A percentile compares a stretch with the other conserved stretches of the same genome.
phyloP scores from a whole-genome alignment of 1,284 basidiomycete genomes.

The Tilletiaria anomala region DNA sequence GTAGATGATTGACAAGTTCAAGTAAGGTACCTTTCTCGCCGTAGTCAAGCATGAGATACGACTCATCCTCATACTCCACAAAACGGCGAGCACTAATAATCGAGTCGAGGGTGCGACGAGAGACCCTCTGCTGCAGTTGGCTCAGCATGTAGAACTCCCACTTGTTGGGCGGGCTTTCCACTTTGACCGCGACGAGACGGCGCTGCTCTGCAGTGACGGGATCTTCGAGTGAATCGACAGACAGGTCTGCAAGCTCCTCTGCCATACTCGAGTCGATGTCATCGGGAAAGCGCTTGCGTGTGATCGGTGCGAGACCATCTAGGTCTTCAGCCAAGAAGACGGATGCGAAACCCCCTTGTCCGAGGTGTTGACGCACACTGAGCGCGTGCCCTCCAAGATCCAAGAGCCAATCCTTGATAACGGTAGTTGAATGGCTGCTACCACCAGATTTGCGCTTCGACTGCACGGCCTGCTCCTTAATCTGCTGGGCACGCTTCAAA shows the following conservation, averaged over 20 bases:
- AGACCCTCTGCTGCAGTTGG: conserved; percentile 51
- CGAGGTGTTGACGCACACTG: conserved; percentile 67
- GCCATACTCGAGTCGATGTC: background rate
- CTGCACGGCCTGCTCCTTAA: too few relatives aligned
- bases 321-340: conserved; percentile 61
- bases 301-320: conserved; percentile 14
- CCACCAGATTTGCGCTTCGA: conserved; percentile 2
- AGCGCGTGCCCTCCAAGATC: conserved; percentile 47
- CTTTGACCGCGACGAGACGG: conserved; percentile 67
- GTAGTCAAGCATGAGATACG: conserved; percentile 73
- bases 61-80: conserved; percentile 53
- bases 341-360: conserved; percentile 89
- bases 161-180: conserved; percentile 69
- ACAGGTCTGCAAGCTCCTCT: background rate
- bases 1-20: conserved; percentile 66
- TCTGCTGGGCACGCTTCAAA: too few relatives aligned
- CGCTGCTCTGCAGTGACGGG: conserved; percentile 38
- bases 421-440: too few relatives aligned
- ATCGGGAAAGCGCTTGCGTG: conserved; percentile 5
- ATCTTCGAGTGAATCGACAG: background rate
- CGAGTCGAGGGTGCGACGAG: conserved; percentile 8
- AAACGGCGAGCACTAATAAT: conserved; percentile 27
- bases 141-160: conserved; percentile 90
- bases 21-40: conserved; percentile 84
- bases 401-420: too few relatives aligned